Conservation (phyloP, 176 grass and related monocot species). For the Phragmites australis region DNA sequence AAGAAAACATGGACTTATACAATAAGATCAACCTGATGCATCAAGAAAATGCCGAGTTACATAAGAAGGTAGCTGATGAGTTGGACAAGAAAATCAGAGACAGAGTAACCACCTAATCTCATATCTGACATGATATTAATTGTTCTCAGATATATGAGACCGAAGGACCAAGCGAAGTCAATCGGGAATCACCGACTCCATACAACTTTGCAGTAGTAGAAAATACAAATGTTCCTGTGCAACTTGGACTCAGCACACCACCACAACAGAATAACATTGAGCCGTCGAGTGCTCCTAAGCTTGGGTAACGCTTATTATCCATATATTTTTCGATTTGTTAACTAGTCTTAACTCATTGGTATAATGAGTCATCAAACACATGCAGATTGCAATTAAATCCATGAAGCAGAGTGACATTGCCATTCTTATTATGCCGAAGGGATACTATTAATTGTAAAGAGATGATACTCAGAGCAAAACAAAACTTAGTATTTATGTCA, state of each 20-base stretch:
- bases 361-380: slow-evolving; percentile 32
- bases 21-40: slow-evolving; percentile 62
- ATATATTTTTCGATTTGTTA: slow-evolving; percentile 14
- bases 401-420: slow-evolving; percentile 14
- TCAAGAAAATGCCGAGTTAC: slow-evolving; percentile 72
- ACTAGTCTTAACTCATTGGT: background rate
- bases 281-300: slow-evolving; percentile 44
- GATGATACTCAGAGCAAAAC: slow-evolving; percentile 31
- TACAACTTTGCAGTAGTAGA: slow-evolving; percentile 58
- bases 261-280: slow-evolving; percentile 33
- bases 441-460: slow-evolving; percentile 30
- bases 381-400: slow-evolving; percentile 54
- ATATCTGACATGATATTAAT: slow-evolving; percentile 20
- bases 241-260: slow-evolving; percentile 63
- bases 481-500: slow-evolving; percentile 23
- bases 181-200: slow-evolving; percentile 46
- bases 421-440: slow-evolving; percentile 17
- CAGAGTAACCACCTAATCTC: background rate
- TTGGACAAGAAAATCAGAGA: slow-evolving; percentile 18
- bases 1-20: slow-evolving; percentile 83
- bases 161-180: slow-evolving; percentile 48
- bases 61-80: slow-evolving; percentile 60
- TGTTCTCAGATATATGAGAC: slow-evolving; percentile 50
- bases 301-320: slow-evolving; percentile 46
- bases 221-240: slow-evolving; percentile 56